Base-by-base conservation (phyloP, 495 filamentous ascomycete species). In the Clavariopsis aquatica region DNA sequence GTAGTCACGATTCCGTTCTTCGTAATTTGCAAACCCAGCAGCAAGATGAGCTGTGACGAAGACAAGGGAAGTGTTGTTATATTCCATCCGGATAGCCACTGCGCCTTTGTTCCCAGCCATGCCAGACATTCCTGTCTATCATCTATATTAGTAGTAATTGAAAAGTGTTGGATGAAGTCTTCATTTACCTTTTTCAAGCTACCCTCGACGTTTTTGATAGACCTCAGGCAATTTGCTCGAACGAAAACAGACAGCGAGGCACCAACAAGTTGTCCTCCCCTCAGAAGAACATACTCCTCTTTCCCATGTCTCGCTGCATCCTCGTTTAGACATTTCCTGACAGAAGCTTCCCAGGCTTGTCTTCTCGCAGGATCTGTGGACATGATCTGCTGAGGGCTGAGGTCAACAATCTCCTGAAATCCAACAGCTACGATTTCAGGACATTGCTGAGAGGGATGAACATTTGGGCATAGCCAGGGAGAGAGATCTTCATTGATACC, bases 371-470 rank as follows among this genome's bases (percentile, higher is more conserved):
- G 94, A 79, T 98, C 93, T 41, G 92, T 97, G 56, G 94, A 95
- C 92, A 99, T 98, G 71, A 99, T 98, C 71, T 99, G 95, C 74
- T 98, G 93, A 19, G 95, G 93, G 69, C 91, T 96, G 15, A 99
- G 81, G 71, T 93, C 88, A 17, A 99, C 95, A 57, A 99, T 98
- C 77, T 99, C 94, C 69, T 99, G 94, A 68, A 99, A 98, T 0
- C 91, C 94, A 28, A 96, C 85, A 9, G 86, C 92, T 53, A 95
- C 84, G 34, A 99, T 88, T 51, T 92, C 85, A 22, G 95, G 90
- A 22, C 83, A 78, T 56, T 80, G 68, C 46, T 85, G 81, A 22
- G 78, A 74, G 8, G 72, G 65, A 28, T 80, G 80, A 1, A 84
- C 67, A 52, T 81, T 74, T 31, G 83, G 81, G 72, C 84, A 90